Evolutionary conservation across 768 basidiomycete genomes (phyloP), one percentile per base, ranked within the genome.

Genomic region (Leccinum rimulosum): DNA sequence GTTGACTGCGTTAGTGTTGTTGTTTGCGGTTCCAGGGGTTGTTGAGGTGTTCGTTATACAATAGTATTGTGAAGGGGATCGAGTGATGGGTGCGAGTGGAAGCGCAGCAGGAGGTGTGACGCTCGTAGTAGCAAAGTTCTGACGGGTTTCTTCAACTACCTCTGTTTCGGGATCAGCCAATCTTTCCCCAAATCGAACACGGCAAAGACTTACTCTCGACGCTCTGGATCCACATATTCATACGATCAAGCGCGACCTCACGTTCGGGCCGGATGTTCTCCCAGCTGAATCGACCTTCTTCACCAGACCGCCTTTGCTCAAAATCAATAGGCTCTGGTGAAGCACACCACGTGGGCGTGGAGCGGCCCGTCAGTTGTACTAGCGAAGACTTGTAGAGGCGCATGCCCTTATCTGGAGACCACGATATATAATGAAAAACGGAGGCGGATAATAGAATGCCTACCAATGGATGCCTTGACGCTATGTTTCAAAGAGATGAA

Each of bases 211-310:
- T 70, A 92, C 91, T 87, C 74, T 93, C 91, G 15, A 92, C 88
- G 59, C 85, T 90, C 64, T 82, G 82, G 74, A 91, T 88, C 92
- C 92, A 93, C 54, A 88, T 75, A 1, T 84, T 81, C 87, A 93
- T 86, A 54, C 91, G 79, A 64, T 93, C 89, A 3, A 76, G 61
- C 14, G 71, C 73, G 4, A 70, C 62, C 50, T 73, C 69, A 19
- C 61, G 64, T 50, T 73, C 71, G 4, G 71, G 70, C 5, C 72
- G 68, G 19, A 74, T 74, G 22, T 73, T 61, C 56, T 73, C 72
- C 70, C 73, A 73, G 35, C 72, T 73, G 48, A 73, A 73, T 30
- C 72, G 64, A 31, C 73, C 72, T 54, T 68, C 73, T 45, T 73
- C 72, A 25, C 62, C 65, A 30, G 73, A 74, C 19, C 69, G 63